phyloP scores from a whole-genome alignment of 371 early-diverging fungal genomes.

The Rhizopus stolonifer region DNA sequence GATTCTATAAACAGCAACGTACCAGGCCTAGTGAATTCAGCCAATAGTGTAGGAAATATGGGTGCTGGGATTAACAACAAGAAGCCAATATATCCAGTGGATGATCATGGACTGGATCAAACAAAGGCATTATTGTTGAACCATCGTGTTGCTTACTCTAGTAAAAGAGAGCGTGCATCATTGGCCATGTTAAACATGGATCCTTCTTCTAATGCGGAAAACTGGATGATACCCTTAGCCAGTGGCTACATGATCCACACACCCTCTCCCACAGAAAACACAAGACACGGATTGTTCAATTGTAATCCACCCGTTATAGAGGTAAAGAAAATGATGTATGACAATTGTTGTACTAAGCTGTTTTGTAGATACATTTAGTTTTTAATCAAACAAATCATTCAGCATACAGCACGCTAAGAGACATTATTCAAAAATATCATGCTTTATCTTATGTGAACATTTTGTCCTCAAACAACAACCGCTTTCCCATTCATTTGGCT shows the following conservation, averaged over 20 bases:
- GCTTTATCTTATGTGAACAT: constrained; percentile 54
- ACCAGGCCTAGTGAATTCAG: constrained; percentile 13
- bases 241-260: constrained; percentile 59
- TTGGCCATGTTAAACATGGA: constrained; percentile 25
- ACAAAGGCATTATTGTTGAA: constrained; percentile 54
- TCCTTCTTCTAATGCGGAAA: constrained; percentile 28
- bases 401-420: constrained; percentile 47
- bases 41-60: not conserved
- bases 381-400: constrained; percentile 47
- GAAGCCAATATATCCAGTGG: constrained; percentile 9
- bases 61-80: constrained; percentile 4
- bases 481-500: constrained; percentile 54
- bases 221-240: constrained; percentile 60
- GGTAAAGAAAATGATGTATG: constrained; percentile 22
- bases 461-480: constrained; percentile 51
- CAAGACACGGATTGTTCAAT: constrained; percentile 44
- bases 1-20: not conserved
- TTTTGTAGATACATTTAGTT: constrained; percentile 36
- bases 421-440: constrained; percentile 59
- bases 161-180: constrained; percentile 34
- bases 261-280: constrained; percentile 34
- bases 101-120: constrained; percentile 36
- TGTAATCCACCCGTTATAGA: constrained; percentile 49
- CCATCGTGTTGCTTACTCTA: constrained; percentile 58
- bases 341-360: not conserved